Conservation (phyloP, 495 filamentous ascomycete genomes). For the Aspergillus coremiiformis region DNA sequence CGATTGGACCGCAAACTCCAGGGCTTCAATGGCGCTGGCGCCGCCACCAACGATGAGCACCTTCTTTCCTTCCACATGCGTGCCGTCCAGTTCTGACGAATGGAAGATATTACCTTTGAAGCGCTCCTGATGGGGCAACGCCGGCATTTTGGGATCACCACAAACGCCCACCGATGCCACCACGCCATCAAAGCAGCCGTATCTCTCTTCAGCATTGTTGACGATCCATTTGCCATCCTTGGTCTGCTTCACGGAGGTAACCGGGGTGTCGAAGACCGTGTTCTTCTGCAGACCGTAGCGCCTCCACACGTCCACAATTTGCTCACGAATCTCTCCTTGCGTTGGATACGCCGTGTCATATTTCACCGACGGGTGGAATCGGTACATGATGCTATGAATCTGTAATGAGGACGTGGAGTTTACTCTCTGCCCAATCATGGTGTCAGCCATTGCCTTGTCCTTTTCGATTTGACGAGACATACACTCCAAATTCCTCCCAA, state of each 20-base stretch:
- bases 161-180: constrained; percentile 72
- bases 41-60: constrained; percentile 73
- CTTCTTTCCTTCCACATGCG: constrained; percentile 60
- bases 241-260: constrained; percentile 61
- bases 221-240: constrained; percentile 70
- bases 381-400: constrained; percentile 81
- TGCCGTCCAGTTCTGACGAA: constrained; percentile 66
- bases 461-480: constrained; percentile 17
- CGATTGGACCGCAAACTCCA: constrained; percentile 68
- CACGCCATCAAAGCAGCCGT: constrained; percentile 70
- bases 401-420: constrained; percentile 78
- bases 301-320: constrained; percentile 67
- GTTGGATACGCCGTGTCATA: constrained; percentile 71
- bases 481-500: constrained; percentile 84
- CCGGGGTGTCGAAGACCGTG: constrained; percentile 63
- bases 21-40: constrained; percentile 73
- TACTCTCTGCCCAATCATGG: constrained; percentile 46
- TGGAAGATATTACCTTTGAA: constrained; percentile 67
- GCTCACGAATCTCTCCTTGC: constrained; percentile 61
- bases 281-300: constrained; percentile 62
- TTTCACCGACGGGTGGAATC: constrained; percentile 72
- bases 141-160: constrained; percentile 66
- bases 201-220: constrained; percentile 61
- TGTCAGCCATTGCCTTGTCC: not conserved
- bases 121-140: constrained; percentile 54